phyloP scores from a whole-genome alignment of 495 filamentous ascomycete genomes.

The Hypoxylon crocopeplum region DNA sequence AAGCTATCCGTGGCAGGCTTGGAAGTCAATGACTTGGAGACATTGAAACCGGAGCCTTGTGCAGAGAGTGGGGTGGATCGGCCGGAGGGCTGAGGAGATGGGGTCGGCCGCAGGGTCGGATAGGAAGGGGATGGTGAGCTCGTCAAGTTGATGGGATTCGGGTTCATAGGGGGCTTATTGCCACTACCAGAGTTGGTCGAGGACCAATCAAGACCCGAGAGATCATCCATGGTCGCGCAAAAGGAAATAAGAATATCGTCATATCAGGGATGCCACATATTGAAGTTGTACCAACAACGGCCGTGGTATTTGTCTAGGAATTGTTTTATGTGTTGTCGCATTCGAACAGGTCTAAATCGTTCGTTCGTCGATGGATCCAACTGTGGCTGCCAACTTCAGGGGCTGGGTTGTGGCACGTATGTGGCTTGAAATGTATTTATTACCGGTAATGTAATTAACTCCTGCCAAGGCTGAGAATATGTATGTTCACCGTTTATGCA shows the following conservation, averaged over 20 bases:
- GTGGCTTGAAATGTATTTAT: no score
- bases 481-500: no score
- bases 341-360: no score
- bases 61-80: conserved; percentile 71
- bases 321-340: conserved; percentile 24
- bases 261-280: conserved; percentile 36
- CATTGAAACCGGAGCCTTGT: conserved; percentile 57
- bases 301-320: conserved; percentile 22
- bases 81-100: conserved; percentile 66
- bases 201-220: conserved; percentile 61
- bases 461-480: no score
- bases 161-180: conserved; percentile 48
- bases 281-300: conserved; percentile 13
- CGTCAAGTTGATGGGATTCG: conserved; percentile 50
- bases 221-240: conserved; percentile 57
- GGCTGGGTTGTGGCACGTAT: no score
- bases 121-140: conserved; percentile 61
- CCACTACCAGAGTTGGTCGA: conserved; percentile 46
- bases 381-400: no score
- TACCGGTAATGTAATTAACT: no score
- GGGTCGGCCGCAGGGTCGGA: conserved; percentile 65
- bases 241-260: conserved; percentile 19
- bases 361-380: neutral
- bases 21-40: conserved; percentile 60
- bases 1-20: conserved; percentile 84